Base-by-base conservation (phyloP, 1,284 basidiomycete species). In the Leucoagaricus sp. region DNA sequence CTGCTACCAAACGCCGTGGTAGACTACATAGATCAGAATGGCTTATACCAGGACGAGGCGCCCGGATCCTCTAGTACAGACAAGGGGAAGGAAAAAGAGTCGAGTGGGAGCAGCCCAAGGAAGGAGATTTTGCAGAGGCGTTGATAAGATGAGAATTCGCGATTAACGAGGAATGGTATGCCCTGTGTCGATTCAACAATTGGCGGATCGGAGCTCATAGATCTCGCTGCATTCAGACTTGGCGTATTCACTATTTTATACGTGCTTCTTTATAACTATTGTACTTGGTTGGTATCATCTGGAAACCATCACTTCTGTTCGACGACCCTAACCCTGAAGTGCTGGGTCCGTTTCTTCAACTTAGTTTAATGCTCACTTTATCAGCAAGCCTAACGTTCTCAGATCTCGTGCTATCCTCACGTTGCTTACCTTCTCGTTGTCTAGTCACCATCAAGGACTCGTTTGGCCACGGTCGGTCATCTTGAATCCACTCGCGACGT, bases 1-100 rank as follows among this genome's bases (percentile, higher is more conserved):
- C 84, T 99, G 31, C 79, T 98, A 47, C 96, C 96, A 3, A 85
- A 91, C 60, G 85, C 88, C 49, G 96, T 98, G 55, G 94, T 97
- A 58, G 89, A 96, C 65, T 99, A 99, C 70, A 99, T 99, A 72
- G 90, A 96, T 66, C 76, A 88, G 65, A 77, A 94, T 64, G 80
- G 85, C 29, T 76, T 92, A 58, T 91, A 91, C 64, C 76, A 79
- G 57, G 89, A 91, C 49, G 89, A 91, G 42, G 64, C 58, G 0
- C 55, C 68, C 2, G 48, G 36, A 60, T 36, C 51, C 44, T 57
- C 63, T 25, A 62, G 49, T 40, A 34, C 60, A 31, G 75, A 73
- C 21, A 74, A 74, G 58, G 72, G 70, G 8, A 74, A 72, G 55
- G 70, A 72, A 9, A 67, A 59, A 55, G 70, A 73, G 36, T 58